Evolutionary conservation across 495 filamentous ascomycete genomes (phyloP), one percentile per base, ranked within the genome.

Genomic region (Baudoinia panamericana): DNA sequence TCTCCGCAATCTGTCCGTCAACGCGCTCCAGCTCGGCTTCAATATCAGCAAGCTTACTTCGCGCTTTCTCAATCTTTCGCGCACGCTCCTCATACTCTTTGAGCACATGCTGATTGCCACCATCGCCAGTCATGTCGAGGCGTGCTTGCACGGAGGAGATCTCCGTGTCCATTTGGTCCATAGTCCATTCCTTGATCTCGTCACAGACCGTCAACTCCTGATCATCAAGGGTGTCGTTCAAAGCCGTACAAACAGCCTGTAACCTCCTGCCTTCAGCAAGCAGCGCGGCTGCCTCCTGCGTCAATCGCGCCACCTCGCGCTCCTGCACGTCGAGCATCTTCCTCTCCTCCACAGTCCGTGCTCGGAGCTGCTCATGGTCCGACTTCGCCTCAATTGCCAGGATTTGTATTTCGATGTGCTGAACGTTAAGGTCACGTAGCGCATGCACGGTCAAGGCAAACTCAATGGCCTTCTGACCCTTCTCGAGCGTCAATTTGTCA

Each of bases 121-220:
- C 80, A 27, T 78, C 84, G 38, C 88, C 77, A 20, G 88, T 78
- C 20, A 88, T 67, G 23, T 82, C 76, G 6, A 96, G 70, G 30
- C 80, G 76, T 9, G 78, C 75, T 46, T 72, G 64, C 58, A 82
- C 76, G 2, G 80, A 76, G 25, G 73, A 70, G 46, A 95, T 84
- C 15, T 90, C 80, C 2, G 66, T 63, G 18, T 86, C 72, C 8
- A 94, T 60, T 7, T 78, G 68, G 42, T 84, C 81, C 2, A 70
- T 48, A 1, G 67, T 66, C 43, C 71, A 64, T 4, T 63, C 60
- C 22, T 70, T 19, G 48, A 46, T 57, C 56, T 17, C 52, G 11
- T 45, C 57, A 56, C 15, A 50, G 7, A 31, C 26, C 41, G 53
- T 30, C 20, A 55, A 48, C 4, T 61, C 60, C 12, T 66, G 57